Conservation (phyloP, 2,329 filamentous ascomycete species). For the Colletotrichum nymphaeae region DNA sequence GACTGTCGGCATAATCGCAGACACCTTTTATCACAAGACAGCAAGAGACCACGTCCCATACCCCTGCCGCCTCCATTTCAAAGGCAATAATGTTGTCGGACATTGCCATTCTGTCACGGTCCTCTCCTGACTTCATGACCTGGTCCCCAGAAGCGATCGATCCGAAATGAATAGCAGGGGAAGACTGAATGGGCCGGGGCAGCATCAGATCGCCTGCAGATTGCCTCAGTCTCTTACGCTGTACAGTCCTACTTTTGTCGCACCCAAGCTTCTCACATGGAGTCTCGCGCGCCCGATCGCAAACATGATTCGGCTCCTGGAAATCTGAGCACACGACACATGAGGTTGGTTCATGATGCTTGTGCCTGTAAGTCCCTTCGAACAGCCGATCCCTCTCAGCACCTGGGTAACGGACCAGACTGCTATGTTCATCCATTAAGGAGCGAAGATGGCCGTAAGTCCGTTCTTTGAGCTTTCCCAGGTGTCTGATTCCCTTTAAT, state of each 20-base stretch:
- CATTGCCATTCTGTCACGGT: slow-evolving; percentile 47
- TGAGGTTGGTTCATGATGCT: slow-evolving; percentile 39
- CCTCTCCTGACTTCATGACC: slow-evolving; percentile 49
- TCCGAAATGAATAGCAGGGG: slow-evolving; percentile 46
- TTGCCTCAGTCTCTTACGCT: slow-evolving; percentile 19
- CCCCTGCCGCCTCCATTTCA: slow-evolving; percentile 51
- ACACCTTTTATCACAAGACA: slow-evolving; percentile 50
- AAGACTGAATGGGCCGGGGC: neutral
- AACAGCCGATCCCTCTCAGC: slow-evolving; percentile 44
- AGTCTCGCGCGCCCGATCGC: slow-evolving; percentile 31
- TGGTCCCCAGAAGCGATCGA: slow-evolving; percentile 49
- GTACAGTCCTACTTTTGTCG: slow-evolving; percentile 16
- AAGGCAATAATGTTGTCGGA: slow-evolving; percentile 39
- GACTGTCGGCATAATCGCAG: slow-evolving; percentile 53
- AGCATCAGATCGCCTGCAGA: too few species aligned
- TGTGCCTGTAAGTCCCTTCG: slow-evolving; percentile 45
- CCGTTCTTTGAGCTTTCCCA: slow-evolving; percentile 27
- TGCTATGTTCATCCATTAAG: neutral
- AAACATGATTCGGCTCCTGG: slow-evolving; percentile 18
- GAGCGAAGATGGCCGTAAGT: neutral
- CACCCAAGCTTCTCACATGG: slow-evolving; percentile 41
- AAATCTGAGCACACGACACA: neutral
- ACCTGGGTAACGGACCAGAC: slow-evolving; percentile 42
- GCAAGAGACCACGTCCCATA: slow-evolving; percentile 44
- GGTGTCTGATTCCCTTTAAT: slow-evolving; percentile 10